Evolutionary conservation across 106 monocot species (phyloP).

Genomic region (Dendrobium chrysotoxum): DNA sequence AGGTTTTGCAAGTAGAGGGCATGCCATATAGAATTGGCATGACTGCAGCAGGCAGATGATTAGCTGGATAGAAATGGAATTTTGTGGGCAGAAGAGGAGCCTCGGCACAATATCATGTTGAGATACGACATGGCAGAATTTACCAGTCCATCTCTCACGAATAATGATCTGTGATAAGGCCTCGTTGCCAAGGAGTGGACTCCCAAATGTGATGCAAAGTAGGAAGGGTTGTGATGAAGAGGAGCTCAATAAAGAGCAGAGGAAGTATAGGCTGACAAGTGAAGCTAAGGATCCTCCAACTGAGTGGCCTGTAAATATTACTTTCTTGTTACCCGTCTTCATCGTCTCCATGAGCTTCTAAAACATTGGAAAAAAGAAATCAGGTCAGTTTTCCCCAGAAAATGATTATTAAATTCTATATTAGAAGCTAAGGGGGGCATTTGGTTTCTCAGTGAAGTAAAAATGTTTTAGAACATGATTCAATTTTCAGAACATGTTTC

Average conservation of each 20-base stretch:
- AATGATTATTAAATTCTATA: too few relatives aligned
- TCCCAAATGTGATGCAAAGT: slow-evolving; percentile 50
- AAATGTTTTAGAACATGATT: too few relatives aligned
- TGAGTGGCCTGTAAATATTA: slow-evolving; percentile 47
- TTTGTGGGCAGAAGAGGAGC: slow-evolving; percentile 44
- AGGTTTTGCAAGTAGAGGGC: too few relatives aligned
- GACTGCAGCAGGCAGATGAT: slow-evolving; percentile 15
- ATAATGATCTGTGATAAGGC: slow-evolving; percentile 30
- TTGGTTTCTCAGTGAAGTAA: not conserved
- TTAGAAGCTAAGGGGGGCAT: too few relatives aligned
- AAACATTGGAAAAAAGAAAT: not conserved
- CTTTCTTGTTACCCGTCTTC: slow-evolving; percentile 28
- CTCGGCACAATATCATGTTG: slow-evolving; percentile 48
- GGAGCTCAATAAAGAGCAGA: slow-evolving; percentile 30
- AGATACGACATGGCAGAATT: slow-evolving; percentile 46
- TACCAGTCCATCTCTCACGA: slow-evolving; percentile 40
- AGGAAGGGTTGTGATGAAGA: slow-evolving; percentile 14
- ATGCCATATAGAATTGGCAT: slow-evolving; percentile 3
- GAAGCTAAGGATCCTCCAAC: slow-evolving; percentile 42
- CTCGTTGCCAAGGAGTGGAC: slow-evolving; percentile 42
- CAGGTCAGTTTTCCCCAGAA: too few relatives aligned
- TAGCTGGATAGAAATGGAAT: slow-evolving; percentile 16
- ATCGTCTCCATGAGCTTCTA: slow-evolving; percentile 17
- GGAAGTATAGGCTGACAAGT: slow-evolving; percentile 34
- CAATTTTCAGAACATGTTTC: not conserved